Percentiles rank a stretch among this genome's conserved stretches.
Conservation (phyloP, 331 rosid species). For the Erythrophleum ivorense region DNA sequence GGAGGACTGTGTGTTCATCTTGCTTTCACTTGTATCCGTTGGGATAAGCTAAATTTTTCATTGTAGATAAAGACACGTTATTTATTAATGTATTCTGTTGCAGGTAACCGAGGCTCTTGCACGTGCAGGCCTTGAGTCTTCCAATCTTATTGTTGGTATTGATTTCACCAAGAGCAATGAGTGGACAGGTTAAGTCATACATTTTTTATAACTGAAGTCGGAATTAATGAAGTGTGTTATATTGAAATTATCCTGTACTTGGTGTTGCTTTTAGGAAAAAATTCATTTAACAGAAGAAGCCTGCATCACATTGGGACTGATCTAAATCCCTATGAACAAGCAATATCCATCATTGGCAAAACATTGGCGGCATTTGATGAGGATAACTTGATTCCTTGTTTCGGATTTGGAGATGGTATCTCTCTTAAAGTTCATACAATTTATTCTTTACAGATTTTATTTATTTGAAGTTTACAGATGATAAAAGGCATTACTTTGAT, state of each 20-base stretch:
- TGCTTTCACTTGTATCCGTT: not conserved
- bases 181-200: constrained; percentile 74
- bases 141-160: constrained; percentile 80
- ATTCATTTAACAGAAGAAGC: constrained; percentile 65
- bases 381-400: constrained; percentile 76
- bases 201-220: not conserved
- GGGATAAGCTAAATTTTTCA: constrained; percentile 17
- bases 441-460: not conserved
- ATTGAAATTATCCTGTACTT: constrained; percentile 41
- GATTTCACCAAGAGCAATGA: constrained; percentile 94
- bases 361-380: constrained; percentile 79
- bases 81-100: constrained; percentile 14
- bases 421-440: not conserved
- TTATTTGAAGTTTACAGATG: constrained; percentile 3
- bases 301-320: constrained; percentile 69
- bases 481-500: constrained; percentile 3
- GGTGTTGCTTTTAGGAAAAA: constrained; percentile 52
- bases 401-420: constrained; percentile 85
- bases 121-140: constrained; percentile 83
- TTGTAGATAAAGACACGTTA: constrained; percentile 24
- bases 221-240: not conserved
- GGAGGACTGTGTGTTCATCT: constrained; percentile 1
- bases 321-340: constrained; percentile 79
- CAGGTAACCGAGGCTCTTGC: constrained; percentile 87
- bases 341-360: constrained; percentile 84